phyloP scores from a whole-genome alignment of 2,329 filamentous ascomycete genomes.

The Fusarium protoensiforme region DNA sequence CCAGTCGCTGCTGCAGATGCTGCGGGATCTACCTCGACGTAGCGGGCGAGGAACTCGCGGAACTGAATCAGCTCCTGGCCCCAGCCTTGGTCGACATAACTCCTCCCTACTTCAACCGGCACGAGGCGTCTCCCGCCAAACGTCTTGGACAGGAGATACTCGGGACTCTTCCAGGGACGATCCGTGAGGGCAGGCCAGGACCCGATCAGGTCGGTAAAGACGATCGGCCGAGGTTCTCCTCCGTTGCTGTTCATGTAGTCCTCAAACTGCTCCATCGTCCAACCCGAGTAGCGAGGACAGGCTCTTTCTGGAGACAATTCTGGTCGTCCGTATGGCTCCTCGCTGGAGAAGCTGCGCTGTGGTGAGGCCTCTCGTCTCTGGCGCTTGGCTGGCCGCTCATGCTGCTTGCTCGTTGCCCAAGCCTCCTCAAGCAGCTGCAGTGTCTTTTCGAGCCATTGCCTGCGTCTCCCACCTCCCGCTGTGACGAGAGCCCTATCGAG shows the following conservation, averaged over 20 bases:
- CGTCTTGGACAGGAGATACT: conserved; percentile 79
- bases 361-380: conserved; percentile 9
- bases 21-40: conserved; percentile 57
- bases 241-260: conserved; percentile 63
- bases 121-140: conserved; percentile 83
- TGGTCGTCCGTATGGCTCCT: conserved; percentile 46
- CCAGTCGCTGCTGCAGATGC: conserved; percentile 58
- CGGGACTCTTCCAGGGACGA: conserved; percentile 76
- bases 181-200: conserved; percentile 81
- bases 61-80: conserved; percentile 84
- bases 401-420: conserved; percentile 27
- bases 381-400: conserved; percentile 37
- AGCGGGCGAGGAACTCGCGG: conserved; percentile 71
- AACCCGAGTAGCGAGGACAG: conserved; percentile 49
- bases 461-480: conserved; percentile 69
- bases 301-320: conserved; percentile 30
- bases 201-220: conserved; percentile 72
- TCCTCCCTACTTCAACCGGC: conserved; percentile 86
- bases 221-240: conserved; percentile 66
- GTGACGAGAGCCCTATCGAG: conserved; percentile 84
- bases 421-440: conserved; percentile 55
- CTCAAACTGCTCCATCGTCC: conserved; percentile 71
- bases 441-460: conserved; percentile 62
- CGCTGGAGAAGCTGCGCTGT: conserved; percentile 37
- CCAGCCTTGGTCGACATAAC: conserved; percentile 89